Evolutionary conservation across 202 grass and related monocot genomes (phyloP).

Genomic region (Panicum virgatum): DNA sequence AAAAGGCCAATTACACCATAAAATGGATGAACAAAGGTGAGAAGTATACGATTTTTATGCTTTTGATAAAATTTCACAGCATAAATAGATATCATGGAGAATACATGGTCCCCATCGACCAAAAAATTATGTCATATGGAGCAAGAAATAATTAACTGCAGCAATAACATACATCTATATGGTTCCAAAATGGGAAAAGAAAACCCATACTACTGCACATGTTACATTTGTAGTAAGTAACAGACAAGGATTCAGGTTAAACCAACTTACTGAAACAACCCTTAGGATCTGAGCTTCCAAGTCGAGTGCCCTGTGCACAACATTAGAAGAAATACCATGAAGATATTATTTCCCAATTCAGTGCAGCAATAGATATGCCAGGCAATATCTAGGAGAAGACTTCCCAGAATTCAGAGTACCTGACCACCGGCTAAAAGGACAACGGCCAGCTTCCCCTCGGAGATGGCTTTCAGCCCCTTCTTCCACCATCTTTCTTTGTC

Average conservation of each 20-base stretch:
- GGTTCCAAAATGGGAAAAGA: not conserved
- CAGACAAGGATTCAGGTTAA: constrained; percentile 31
- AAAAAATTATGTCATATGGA: constrained; percentile 4
- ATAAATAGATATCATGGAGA: not conserved
- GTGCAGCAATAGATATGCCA: constrained; percentile 1
- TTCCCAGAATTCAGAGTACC: constrained; percentile 47
- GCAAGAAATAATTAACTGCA: not conserved
- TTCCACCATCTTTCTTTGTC: constrained; percentile 97
- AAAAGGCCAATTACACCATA: constrained; percentile 4
- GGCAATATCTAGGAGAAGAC: not conserved
- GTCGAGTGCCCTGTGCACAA: constrained; percentile 70
- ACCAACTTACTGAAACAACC: constrained; percentile 95
- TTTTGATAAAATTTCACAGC: not conserved
- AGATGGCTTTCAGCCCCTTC: constrained; percentile 91
- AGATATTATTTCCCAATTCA: not conserved
- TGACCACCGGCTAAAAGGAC: constrained; percentile 95
- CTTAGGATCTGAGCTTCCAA: constrained; percentile 95
- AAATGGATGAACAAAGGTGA: not conserved
- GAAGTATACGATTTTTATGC: not conserved
- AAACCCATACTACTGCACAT: not conserved
- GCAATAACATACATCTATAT: not conserved
- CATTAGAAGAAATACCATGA: constrained; percentile 32
- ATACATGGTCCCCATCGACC: not conserved
- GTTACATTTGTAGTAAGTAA: not conserved
- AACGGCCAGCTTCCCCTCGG: constrained; percentile 92